Base-by-base conservation (phyloP, 2,329 filamentous ascomycete genomes). In the Pezicula rhizophila region DNA sequence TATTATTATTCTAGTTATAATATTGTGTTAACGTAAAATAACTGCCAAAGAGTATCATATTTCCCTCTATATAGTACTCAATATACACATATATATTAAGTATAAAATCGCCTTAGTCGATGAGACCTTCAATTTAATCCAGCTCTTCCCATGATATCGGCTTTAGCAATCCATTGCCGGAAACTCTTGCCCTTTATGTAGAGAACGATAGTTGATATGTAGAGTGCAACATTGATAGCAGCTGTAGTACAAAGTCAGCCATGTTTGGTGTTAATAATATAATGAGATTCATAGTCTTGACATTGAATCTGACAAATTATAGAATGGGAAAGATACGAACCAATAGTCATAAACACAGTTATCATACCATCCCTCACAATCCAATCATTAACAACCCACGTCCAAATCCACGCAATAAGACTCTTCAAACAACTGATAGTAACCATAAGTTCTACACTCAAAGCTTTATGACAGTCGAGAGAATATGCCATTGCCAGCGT, bases 371-470 rank as follows among this genome's bases (percentile, higher is more conserved):
- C 47, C 26, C 8, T 35, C 6, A 33, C 34, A 26, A 56, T 50
- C 50, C 50, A 57, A 43, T 57, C 55, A 45, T 58, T 58, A 12
- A 58, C 55, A 2, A 57, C 47, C 54, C 52, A 58, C 2, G 56
- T 57, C 52, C 60, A 64, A 5, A 60, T 60, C 62, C 61, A 64
- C 1, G 61, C 61, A 26, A 64, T 59, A 1, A 47, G 38, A 17
- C 53, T 57, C 33, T 64, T 61, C 8, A 63, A 40, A 26, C 55
- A 57, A 15, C 61, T 56, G 45, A 63, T 56, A 0, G 62, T 60
- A 7, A 64, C 61, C 60, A 64, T 63, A 2, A 61, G 42, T 37
- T 64, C 61, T 1, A 57, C 61, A 20, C 58, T 57, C 15, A 60
- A 49, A 53, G 55, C 43, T 25, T 59, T 54, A 44, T 63, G 60